Evolutionary conservation across 352 stramenopile species (phyloP).

Genomic region (Pythium utonaiense): DNA sequence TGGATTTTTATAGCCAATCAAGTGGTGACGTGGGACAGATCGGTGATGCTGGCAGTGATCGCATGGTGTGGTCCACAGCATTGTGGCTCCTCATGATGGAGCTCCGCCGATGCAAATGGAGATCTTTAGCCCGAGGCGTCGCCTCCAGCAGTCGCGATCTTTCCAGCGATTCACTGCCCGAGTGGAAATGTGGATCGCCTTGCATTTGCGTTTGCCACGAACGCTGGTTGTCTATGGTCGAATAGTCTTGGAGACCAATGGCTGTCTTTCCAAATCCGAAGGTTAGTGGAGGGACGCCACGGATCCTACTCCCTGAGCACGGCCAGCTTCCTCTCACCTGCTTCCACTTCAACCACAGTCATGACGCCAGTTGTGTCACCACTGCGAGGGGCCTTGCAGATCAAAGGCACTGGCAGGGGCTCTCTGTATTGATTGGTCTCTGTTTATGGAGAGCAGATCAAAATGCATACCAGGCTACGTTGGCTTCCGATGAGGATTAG

Average conservation of each 20-base stretch:
- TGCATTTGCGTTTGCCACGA: too few species aligned
- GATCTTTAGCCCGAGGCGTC: too few species aligned
- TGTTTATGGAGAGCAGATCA: neutral
- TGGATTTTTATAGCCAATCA: neutral
- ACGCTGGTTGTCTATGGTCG: neutral
- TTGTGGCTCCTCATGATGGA: too few species aligned
- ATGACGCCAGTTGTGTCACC: neutral
- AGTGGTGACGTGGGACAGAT: neutral
- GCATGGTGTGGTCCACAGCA: neutral
- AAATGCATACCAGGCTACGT: neutral
- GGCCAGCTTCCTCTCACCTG: neutral
- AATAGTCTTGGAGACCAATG: conserved; percentile 2
- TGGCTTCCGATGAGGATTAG: neutral
- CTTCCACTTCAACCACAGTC: neutral
- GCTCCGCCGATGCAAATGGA: too few species aligned
- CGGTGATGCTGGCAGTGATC: neutral
- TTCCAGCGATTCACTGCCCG: too few species aligned
- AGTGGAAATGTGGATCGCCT: too few species aligned
- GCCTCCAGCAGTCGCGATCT: too few species aligned
- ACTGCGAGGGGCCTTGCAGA: neutral
- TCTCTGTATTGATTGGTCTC: conserved; percentile 1
- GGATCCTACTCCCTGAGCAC: neutral
- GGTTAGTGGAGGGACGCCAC: neutral
- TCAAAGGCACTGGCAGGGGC: neutral
- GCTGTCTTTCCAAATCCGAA: neutral